Percentiles rank a stretch among this genome's conserved stretches.
Conservation (phyloP, 192 early-diverging fungal genomes). For the Backusella westeae region DNA sequence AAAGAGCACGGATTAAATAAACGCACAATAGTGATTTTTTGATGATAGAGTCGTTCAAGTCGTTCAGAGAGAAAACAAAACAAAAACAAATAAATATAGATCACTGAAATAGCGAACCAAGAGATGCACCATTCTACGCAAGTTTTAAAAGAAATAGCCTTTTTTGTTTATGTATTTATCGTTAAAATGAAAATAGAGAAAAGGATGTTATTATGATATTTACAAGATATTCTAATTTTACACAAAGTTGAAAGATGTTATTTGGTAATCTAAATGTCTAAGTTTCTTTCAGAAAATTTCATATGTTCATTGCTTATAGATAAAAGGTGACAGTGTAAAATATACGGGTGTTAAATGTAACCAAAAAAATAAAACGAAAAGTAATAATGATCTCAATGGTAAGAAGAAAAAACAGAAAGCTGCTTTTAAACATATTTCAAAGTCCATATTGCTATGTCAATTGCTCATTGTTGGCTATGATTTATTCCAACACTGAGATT, state of each 20-base stretch:
- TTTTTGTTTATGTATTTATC: background rate
- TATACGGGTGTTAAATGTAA: background rate
- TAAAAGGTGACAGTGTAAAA: background rate
- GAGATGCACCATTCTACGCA: too few species aligned
- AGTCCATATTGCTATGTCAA: background rate
- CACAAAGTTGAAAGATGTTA: background rate
- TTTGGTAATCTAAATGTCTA: background rate
- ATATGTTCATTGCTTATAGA: background rate
- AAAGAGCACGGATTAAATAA: too few species aligned
- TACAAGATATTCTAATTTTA: background rate
- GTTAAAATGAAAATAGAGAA: background rate
- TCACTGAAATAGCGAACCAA: too few species aligned
- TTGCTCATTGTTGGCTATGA: background rate
- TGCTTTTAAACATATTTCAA: background rate
- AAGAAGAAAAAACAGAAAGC: background rate
- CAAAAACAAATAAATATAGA: too few species aligned
- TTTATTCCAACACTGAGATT: background rate
- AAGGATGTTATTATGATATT: background rate
- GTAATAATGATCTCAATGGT: background rate
- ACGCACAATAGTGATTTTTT: too few species aligned
- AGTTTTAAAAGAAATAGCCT: too few species aligned
- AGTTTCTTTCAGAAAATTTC: background rate
- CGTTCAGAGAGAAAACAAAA: too few species aligned
- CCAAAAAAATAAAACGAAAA: background rate
- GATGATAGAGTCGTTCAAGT: too few species aligned